Conservation (phyloP, 306 rosid species). For the Fragaria vesca region DNA sequence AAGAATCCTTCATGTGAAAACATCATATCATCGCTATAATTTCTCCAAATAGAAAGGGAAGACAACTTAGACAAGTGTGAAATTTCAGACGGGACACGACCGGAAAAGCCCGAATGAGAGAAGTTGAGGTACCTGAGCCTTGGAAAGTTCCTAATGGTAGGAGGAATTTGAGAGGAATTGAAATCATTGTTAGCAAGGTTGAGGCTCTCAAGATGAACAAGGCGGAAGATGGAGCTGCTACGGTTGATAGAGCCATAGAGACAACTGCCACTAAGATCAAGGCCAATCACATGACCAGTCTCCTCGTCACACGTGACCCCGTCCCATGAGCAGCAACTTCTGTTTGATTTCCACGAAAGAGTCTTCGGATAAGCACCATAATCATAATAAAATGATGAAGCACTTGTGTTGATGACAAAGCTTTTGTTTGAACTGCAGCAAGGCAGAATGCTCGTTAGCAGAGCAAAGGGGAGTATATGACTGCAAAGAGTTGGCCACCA, state of each 20-base stretch:
- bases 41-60: background rate
- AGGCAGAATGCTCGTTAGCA: background rate
- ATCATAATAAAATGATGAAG: too few relatives aligned
- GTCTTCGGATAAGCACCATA: too few relatives aligned
- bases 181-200: conserved; percentile 3
- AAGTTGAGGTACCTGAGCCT: conserved; percentile 9
- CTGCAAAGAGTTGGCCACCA: background rate
- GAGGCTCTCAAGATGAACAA: conserved; percentile 5
- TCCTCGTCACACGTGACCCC: conserved; percentile 3
- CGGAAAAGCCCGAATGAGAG: background rate
- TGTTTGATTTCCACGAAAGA: background rate
- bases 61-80: background rate
- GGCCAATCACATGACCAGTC: conserved; percentile 5
- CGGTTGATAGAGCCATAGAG: background rate
- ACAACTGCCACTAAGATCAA: background rate
- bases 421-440: too few relatives aligned
- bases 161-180: background rate
- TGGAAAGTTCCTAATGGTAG: background rate
- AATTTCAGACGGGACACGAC: background rate
- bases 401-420: too few relatives aligned
- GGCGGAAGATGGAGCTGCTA: background rate
- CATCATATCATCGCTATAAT: too few relatives aligned
- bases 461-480: background rate
- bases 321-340: conserved; percentile 13
- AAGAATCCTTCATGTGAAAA: background rate